Evolutionary conservation across 176 grass and related monocot species (phyloP).

Genomic region (Oryza glaberrima): DNA sequence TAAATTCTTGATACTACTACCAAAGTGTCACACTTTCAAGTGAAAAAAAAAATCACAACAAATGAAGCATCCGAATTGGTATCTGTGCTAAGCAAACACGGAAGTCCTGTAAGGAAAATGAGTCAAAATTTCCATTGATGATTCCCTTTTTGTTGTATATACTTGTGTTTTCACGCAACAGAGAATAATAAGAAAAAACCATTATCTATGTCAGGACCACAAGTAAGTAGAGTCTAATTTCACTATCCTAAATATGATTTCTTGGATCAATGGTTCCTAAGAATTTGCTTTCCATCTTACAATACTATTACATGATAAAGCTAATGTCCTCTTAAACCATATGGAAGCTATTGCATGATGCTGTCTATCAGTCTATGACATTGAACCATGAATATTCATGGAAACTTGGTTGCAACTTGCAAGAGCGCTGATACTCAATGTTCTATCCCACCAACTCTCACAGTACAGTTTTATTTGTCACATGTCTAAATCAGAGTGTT

Average conservation of each 20-base stretch:
- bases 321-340: conserved; percentile 1
- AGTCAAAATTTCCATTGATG: neutral
- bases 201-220: neutral
- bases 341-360: neutral
- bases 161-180: neutral
- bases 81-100: neutral
- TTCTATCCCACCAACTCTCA: conserved; percentile 13
- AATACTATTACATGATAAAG: neutral
- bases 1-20: conserved; percentile 7
- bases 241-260: neutral
- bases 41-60: neutral
- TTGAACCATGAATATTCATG: neutral
- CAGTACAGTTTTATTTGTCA: neutral
- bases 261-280: neutral
- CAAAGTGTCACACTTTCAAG: neutral
- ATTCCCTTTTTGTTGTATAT: neutral
- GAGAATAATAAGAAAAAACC: neutral
- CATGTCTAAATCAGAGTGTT: conserved; percentile 20
- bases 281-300: neutral
- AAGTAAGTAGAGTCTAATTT: neutral
- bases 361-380: neutral
- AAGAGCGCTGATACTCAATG: neutral
- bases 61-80: conserved; percentile 6
- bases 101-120: neutral
- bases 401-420: neutral